phyloP scores from a whole-genome alignment of 2,329 filamentous ascomycete species.

The Neofusicoccum ribis region DNA sequence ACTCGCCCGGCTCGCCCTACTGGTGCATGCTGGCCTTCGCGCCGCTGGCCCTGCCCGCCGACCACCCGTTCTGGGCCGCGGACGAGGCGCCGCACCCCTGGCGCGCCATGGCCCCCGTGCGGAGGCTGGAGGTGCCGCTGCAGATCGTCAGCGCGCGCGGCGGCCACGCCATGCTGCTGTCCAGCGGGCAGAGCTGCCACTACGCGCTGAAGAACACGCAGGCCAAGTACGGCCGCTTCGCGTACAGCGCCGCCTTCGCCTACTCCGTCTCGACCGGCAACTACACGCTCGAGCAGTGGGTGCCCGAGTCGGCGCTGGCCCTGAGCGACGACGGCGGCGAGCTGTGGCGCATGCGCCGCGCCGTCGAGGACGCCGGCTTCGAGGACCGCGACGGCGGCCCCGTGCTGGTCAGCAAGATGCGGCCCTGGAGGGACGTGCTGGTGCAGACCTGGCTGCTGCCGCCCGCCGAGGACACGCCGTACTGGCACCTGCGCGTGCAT shows the following conservation, averaged over 20 bases:
- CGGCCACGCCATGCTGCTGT: conserved; percentile 73
- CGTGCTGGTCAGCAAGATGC: conserved; percentile 69
- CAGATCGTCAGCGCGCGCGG: conserved; percentile 72
- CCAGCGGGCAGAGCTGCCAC: conserved; percentile 75
- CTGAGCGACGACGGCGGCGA: conserved; percentile 73
- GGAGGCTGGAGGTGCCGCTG: conserved; percentile 65
- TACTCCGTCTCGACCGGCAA: conserved; percentile 76
- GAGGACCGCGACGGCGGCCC: conserved; percentile 56
- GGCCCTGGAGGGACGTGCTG: conserved; percentile 67
- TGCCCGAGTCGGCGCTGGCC: conserved; percentile 72
- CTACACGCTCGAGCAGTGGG: conserved; percentile 75
- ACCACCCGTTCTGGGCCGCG: conserved; percentile 74
- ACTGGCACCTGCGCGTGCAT: conserved; percentile 70
- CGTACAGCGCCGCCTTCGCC: conserved; percentile 73
- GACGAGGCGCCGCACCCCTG: conserved; percentile 63
- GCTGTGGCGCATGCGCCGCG: conserved; percentile 73
- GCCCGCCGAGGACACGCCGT: conserved; percentile 60
- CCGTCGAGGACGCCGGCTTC: conserved; percentile 65
- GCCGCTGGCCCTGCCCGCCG: conserved; percentile 66
- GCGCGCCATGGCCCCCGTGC: conserved; percentile 51
- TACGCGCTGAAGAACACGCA: conserved; percentile 81
- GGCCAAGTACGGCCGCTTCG: conserved; percentile 78
- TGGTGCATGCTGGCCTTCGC: conserved; percentile 81
- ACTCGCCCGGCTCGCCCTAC: conserved; percentile 71
- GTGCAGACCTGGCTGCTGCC: conserved; percentile 67